These are phyloP conservation scores for Chrysosphaeria jannelii DNA, from an alignment of 2,329 filamentous ascomycete species.

Conservation along the genomic window DNA sequence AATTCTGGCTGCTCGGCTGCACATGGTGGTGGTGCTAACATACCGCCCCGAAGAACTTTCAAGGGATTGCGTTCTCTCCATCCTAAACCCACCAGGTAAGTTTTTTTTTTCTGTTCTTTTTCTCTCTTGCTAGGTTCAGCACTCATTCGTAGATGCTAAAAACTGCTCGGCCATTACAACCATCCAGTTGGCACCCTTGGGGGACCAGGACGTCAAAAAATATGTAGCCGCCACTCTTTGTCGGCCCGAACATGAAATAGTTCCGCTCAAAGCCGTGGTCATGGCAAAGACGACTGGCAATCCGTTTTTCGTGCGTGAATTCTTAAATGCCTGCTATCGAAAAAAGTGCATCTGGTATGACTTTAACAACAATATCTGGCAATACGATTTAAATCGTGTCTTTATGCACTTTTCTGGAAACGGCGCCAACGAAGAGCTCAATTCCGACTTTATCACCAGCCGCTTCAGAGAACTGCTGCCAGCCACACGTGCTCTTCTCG, in stretches of 20 bases:
- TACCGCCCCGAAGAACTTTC: constrained; percentile 36
- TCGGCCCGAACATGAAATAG: constrained; percentile 36
- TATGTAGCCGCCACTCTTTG: constrained; percentile 65
- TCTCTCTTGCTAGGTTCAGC: background rate
- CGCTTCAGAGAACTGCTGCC: constrained; percentile 46
- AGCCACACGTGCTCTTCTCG: constrained; percentile 46
- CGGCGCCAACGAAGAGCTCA: constrained; percentile 48
- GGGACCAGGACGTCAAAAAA: constrained; percentile 48
- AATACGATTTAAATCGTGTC: constrained; percentile 58
- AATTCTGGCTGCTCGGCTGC: constrained; percentile 49
- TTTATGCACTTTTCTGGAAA: constrained; percentile 63
- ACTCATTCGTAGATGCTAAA: constrained; percentile 3
- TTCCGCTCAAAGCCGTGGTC: constrained; percentile 54
- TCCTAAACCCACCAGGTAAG: constrained; percentile 25
- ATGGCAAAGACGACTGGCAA: constrained; percentile 75
- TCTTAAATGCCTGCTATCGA: constrained; percentile 62
- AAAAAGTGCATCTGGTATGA: constrained; percentile 80
- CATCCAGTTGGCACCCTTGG: constrained; percentile 42
- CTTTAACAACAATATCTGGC: constrained; percentile 56
- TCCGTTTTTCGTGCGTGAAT: constrained; percentile 73
- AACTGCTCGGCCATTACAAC: constrained; percentile 30
- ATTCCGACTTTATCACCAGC: constrained; percentile 54
- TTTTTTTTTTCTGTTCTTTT: constrained; percentile 5
- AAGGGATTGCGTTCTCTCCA: constrained; percentile 19
- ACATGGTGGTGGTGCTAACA: constrained; percentile 56